phyloP scores from a whole-genome alignment of 495 filamentous ascomycete species.

The Alectoria sarmentosa region DNA sequence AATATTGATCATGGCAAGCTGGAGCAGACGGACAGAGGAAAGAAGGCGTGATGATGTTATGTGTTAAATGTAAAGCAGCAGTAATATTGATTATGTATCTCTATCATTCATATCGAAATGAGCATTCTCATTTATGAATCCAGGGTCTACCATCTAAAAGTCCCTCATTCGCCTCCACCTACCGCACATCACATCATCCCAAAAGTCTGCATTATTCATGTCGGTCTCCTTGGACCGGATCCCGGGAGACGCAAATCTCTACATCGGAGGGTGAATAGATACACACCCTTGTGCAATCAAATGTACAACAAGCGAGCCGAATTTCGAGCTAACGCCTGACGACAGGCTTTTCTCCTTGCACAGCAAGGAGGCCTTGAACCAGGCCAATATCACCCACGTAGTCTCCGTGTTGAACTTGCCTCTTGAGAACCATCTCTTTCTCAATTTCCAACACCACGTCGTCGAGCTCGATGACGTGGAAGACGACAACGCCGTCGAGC shows the following conservation, averaged over 20 bases:
- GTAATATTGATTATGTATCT: too few species aligned
- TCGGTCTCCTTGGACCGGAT: conserved; percentile 49
- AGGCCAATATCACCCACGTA: conserved; percentile 79
- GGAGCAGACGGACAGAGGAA: background rate
- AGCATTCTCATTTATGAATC: too few species aligned
- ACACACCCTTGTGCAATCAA: background rate
- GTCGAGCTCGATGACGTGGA: conserved; percentile 85
- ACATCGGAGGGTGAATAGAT: conserved; percentile 74
- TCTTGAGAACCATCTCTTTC: conserved; percentile 46
- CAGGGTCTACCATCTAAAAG: too few species aligned
- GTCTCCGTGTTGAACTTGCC: conserved; percentile 69
- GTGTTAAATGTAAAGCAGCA: background rate
- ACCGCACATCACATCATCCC: background rate
- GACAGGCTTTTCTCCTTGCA: conserved; percentile 63
- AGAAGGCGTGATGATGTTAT: background rate
- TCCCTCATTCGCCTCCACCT: background rate
- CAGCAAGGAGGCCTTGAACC: conserved; percentile 55
- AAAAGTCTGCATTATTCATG: conserved; percentile 26
- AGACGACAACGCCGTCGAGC: conserved; percentile 75
- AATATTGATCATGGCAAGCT: background rate
- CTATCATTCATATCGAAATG: too few species aligned
- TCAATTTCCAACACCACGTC: conserved; percentile 58
- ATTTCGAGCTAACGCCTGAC: conserved; percentile 13
- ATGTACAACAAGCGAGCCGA: background rate
- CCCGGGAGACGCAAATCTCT: conserved; percentile 66